Base-by-base conservation (phyloP, 2,329 filamentous ascomycete genomes). In the Neospermospora avenae region DNA sequence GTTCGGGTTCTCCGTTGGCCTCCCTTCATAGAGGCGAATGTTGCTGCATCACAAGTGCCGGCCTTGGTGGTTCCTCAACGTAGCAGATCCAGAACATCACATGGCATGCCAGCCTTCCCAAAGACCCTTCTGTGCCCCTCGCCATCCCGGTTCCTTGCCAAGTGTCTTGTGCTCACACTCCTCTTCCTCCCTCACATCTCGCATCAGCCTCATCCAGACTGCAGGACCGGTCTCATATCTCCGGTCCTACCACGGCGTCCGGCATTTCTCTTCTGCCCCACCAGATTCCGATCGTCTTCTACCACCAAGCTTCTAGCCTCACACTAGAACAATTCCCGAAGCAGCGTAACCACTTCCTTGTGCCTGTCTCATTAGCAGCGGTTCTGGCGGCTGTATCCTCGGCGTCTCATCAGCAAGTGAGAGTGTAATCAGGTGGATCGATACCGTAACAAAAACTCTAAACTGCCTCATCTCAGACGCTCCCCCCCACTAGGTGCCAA, bases 191-290 rank as follows among this genome's bases (percentile, higher is more conserved):
- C 34, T 28, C 51, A 42, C 22, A 37, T n/a, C 48, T 31, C 28
- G 28, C 28, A 37, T 51, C 31, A 51, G 48, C 51, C 51, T 54
- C 51, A 54, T 54, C 51, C 34, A 24, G 35, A 41, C 35, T 28
- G 5, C 22, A 37, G 28, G 16, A 45, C 42, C 53, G 39, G 34
- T 22, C 25, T 25, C 37, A 35, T 14, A 42, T 46, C 28, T 35
- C 54, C n/a, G 54, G 54, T 20, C 24, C 20, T 37, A 48, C 54
- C 54, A 56, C 54, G 54, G 54, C 42, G 42, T 46, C 45, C 54
- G 54, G 54, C 54, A 56, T 48, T 56, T 48, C 48, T 51, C 48
- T n/a, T 18, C 31, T 51, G 48, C 48, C 48, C 48, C 48, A 51
- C 48, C 18, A 51, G 31, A 51, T 51, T 37, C 28, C 28, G 42